Evolutionary conservation across 1,139 yeast species (phyloP).

Genomic region (Suhomyces ambrosiae): DNA sequence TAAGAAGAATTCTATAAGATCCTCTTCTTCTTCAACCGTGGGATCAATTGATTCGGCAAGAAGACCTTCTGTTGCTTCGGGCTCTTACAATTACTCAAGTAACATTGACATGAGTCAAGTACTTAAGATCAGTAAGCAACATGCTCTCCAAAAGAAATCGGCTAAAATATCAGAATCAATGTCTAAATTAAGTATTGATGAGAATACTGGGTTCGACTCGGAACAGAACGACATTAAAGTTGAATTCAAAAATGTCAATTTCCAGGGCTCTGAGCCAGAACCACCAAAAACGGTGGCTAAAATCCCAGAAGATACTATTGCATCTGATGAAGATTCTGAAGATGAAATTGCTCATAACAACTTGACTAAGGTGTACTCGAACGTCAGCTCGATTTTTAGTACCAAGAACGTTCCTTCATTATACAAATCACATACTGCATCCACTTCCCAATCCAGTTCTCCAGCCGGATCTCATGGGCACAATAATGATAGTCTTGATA

Average conservation of each 20-base stretch:
- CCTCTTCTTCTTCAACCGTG: constrained; percentile 6
- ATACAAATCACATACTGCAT: constrained; percentile 4
- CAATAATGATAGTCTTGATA: constrained; percentile 4
- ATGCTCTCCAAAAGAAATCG: constrained; percentile 10
- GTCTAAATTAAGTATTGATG: constrained; percentile 9
- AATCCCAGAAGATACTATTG: constrained; percentile 1
- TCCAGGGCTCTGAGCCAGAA: constrained; percentile 9
- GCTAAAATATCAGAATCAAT: constrained; percentile 3
- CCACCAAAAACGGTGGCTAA: neutral
- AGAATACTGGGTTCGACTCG: constrained; percentile 10
- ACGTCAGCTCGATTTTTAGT: constrained; percentile 27
- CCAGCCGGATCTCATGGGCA: constrained; percentile 1
- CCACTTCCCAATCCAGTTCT: constrained; percentile 7
- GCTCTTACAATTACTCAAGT: constrained; percentile 13
- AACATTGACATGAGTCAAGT: constrained; percentile 20
- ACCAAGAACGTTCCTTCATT: constrained; percentile 14
- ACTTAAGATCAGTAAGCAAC: constrained; percentile 18
- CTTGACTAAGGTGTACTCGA: constrained; percentile 21
- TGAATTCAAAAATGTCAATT: constrained; percentile 15
- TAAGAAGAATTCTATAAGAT: constrained; percentile 1
- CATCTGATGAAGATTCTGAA: constrained; percentile 12
- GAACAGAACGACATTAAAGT: constrained; percentile 13
- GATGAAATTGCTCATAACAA: constrained; percentile 3
- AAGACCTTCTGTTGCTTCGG: constrained; percentile 5
- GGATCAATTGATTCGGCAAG: constrained; percentile 7